A percentile compares a stretch with the other conserved stretches of the same genome.
These are phyloP conservation scores for Yamadazyma sp. DNA, from an alignment of 805 yeast genomes.

Conservation along the genomic window DNA sequence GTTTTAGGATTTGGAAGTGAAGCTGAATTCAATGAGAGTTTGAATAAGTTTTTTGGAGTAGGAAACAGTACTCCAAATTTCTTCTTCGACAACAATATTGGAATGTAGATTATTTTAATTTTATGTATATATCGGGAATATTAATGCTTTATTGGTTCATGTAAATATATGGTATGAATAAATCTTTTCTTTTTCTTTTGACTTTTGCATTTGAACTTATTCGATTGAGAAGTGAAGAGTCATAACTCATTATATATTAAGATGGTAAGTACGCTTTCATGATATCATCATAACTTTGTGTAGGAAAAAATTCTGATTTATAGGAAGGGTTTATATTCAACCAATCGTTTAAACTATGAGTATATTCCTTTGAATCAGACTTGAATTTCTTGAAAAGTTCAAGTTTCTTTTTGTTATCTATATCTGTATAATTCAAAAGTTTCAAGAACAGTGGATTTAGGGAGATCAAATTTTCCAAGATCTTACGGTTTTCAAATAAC, in stretches of 20 bases:
- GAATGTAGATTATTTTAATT: conserved; percentile 13
- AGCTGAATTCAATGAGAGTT: conserved; percentile 11
- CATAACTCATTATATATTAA: no score
- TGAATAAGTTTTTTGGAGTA: conserved; percentile 20
- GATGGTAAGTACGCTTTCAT: no score
- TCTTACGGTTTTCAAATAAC: neutral
- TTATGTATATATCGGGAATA: no score
- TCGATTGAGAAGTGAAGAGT: no score
- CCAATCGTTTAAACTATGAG: neutral
- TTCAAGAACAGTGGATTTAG: neutral
- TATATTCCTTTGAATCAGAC: neutral
- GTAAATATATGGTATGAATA: no score
- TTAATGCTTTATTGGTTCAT: no score
- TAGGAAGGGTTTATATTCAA: neutral
- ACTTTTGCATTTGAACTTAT: no score
- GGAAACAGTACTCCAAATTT: conserved; percentile 31
- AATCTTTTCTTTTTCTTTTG: no score
- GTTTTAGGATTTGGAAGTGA: conserved; percentile 7
- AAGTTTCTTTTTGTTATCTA: neutral
- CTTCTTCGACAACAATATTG: conserved; percentile 35
- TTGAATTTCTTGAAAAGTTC: neutral
- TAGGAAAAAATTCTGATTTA: neutral
- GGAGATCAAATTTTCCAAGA: neutral
- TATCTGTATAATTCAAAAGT: neutral
- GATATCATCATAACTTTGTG: neutral